Evolutionary conservation across 2,329 filamentous ascomycete genomes (phyloP).

Genomic region (Ophiosphaerella narmari): DNA sequence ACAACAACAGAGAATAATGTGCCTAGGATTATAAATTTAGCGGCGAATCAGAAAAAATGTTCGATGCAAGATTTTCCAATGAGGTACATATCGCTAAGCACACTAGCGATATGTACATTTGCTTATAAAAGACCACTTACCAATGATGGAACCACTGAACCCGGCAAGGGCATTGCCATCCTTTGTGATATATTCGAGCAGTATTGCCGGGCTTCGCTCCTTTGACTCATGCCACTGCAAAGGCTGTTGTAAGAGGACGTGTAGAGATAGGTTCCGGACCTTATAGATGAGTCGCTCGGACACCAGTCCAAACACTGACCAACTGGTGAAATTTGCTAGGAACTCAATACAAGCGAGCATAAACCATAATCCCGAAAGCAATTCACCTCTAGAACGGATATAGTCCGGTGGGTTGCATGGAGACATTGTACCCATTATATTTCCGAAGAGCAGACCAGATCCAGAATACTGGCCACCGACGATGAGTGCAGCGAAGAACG

Average conservation of each 20-base stretch:
- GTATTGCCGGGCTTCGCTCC: conserved; percentile 62
- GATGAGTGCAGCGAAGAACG: conserved; percentile 56
- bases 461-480: conserved; percentile 64
- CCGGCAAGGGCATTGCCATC: conserved; percentile 70
- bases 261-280: conserved; percentile 67
- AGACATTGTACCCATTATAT: conserved; percentile 62
- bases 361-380: conserved; percentile 65
- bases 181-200: conserved; percentile 71
- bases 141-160: conserved; percentile 72
- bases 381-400: conserved; percentile 56
- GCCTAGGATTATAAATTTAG: conserved; percentile 31
- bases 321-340: conserved; percentile 65
- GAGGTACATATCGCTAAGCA: no score
- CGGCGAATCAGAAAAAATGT: no score
- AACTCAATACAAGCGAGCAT: conserved; percentile 64
- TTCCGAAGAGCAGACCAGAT: conserved; percentile 64
- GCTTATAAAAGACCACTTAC: not conserved
- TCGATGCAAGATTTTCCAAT: no score
- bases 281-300: conserved; percentile 69
- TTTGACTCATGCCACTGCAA: conserved; percentile 73
- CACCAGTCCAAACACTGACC: conserved; percentile 61
- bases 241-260: conserved; percentile 68
- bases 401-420: conserved; percentile 56
- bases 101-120: not conserved
- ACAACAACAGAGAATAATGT: conserved; percentile 70